Conservation (phyloP, 176 grass and related monocot genomes). For the Tillandsia fasciculata region DNA sequence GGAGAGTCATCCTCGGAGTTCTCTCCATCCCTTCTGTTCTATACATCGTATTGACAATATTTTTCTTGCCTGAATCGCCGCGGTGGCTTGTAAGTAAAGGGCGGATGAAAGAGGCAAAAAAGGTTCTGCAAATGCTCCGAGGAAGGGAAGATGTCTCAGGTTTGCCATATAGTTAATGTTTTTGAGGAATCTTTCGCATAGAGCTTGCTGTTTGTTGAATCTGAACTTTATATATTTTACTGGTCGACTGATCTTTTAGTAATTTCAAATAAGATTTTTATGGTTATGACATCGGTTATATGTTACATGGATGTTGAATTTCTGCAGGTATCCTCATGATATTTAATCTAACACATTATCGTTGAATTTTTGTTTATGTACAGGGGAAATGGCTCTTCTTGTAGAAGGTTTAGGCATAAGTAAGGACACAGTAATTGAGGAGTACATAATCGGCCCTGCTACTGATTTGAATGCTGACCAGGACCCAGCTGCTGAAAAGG, state of each 20-base stretch:
- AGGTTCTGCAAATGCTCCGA: slow-evolving; percentile 49
- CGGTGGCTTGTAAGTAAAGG: slow-evolving; percentile 90
- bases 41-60: slow-evolving; percentile 41
- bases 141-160: slow-evolving; percentile 49
- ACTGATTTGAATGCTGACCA: slow-evolving; percentile 11
- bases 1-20: slow-evolving; percentile 70
- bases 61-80: slow-evolving; percentile 60
- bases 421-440: slow-evolving; percentile 57
- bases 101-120: slow-evolving; percentile 52
- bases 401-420: slow-evolving; percentile 46
- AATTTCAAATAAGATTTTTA: neutral
- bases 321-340: no score
- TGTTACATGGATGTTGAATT: neutral
- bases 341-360: neutral
- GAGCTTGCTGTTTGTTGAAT: neutral
- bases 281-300: neutral
- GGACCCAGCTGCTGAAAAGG: slow-evolving; percentile 12
- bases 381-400: slow-evolving; percentile 78
- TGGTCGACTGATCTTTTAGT: neutral
- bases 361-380: neutral
- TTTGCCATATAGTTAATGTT: neutral
- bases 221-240: neutral
- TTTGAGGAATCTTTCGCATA: neutral
- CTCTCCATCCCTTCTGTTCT: slow-evolving; percentile 38
- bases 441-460: slow-evolving; percentile 49